Evolutionary conservation across 768 basidiomycete genomes (phyloP).

Genomic region (Lactifluus echinatus): DNA sequence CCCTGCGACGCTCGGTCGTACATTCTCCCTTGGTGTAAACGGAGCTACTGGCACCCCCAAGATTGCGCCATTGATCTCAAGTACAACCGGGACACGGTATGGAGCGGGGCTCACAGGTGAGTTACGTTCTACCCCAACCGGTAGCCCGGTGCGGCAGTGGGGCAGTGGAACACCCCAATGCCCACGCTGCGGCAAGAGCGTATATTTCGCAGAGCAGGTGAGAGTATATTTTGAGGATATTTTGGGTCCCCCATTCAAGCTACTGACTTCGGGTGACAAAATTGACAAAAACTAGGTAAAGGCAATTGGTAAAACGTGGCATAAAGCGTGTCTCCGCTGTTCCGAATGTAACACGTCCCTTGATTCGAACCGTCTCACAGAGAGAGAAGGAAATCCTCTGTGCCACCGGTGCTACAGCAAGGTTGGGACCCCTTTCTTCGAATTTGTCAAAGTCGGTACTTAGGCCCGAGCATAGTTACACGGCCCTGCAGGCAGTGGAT

Average conservation of each 20-base stretch:
- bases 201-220: constrained; percentile 84
- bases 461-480: constrained; percentile 38
- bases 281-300: constrained; percentile 46
- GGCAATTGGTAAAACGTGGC: constrained; percentile 73
- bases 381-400: constrained; percentile 64
- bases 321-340: constrained; percentile 72
- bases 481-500: constrained; percentile 66
- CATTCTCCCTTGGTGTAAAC: constrained; percentile 1
- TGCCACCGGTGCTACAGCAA: constrained; percentile 71
- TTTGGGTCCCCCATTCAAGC: no score
- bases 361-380: constrained; percentile 66
- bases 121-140: constrained; percentile 24
- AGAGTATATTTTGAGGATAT: no score
- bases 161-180: constrained; percentile 54
- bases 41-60: not conserved
- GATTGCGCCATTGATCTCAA: constrained; percentile 32
- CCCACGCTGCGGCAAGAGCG: constrained; percentile 61
- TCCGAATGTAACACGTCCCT: constrained; percentile 56
- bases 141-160: constrained; percentile 33
- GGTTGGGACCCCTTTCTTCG: constrained; percentile 26
- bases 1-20: constrained; percentile 9
- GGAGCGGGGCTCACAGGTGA: constrained; percentile 41
- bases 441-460: not conserved
- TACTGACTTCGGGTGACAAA: not conserved
- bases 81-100: constrained; percentile 57